A percentile compares a stretch with the other conserved stretches of the same genome.
phyloP scores from a whole-genome alignment of 306 rosid species.

The Myrica gale region DNA sequence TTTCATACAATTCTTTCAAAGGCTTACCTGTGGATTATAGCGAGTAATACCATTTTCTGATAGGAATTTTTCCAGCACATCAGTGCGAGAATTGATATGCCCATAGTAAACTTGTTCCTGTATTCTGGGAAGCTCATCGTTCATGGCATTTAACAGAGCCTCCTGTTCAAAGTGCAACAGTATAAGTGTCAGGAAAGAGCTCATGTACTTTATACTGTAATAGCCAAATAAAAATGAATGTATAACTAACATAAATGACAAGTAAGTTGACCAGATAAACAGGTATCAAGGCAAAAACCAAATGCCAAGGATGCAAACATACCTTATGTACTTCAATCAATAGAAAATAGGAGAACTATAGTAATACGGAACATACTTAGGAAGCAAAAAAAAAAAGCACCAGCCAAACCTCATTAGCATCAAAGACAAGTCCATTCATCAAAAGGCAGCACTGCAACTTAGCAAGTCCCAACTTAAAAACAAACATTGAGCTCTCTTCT shows the following conservation, averaged over 20 bases:
- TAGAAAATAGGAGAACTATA: conserved; percentile 3
- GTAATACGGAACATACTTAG: conserved; percentile 18
- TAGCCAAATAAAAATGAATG: too few species aligned
- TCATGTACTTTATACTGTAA: neutral
- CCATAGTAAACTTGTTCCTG: conserved; percentile 98
- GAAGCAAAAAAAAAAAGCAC: conserved; percentile 6
- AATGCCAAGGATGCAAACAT: neutral
- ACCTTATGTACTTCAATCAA: neutral
- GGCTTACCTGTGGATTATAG: conserved; percentile 82
- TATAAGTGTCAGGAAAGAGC: conserved; percentile 14
- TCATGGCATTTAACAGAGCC: conserved; percentile 76
- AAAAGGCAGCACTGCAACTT: conserved; percentile 65
- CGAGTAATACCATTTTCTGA: conserved; percentile 89
- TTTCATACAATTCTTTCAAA: conserved; percentile 8
- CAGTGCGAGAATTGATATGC: conserved; percentile 77
- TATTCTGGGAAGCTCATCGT: conserved; percentile 85
- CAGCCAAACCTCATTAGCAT: conserved; percentile 68
- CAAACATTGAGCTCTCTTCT: conserved; percentile 70
- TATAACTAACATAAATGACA: too few species aligned
- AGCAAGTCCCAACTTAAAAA: conserved; percentile 76
- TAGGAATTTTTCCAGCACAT: conserved; percentile 71
- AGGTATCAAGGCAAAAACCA: neutral
- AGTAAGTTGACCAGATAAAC: neutral
- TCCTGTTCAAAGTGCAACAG: conserved; percentile 52
- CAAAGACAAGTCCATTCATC: conserved; percentile 91